phyloP scores from a whole-genome alignment of 441 rosid species.

The Biscutella laevigata region DNA sequence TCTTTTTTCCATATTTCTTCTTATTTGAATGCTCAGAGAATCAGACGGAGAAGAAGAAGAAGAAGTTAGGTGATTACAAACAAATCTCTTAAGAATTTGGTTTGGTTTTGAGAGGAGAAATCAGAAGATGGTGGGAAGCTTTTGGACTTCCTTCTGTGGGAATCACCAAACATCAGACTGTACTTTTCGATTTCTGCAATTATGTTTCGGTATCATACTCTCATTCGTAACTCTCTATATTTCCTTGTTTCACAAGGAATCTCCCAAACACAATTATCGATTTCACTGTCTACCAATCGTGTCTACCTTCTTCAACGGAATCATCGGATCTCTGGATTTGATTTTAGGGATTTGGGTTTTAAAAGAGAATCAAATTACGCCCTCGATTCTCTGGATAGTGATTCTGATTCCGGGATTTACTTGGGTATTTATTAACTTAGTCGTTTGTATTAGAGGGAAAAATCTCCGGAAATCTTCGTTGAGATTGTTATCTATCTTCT shows the following conservation, averaged over 20 bases:
- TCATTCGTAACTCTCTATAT: constrained; percentile 34
- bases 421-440: constrained; percentile 49
- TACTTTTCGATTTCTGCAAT: constrained; percentile 36
- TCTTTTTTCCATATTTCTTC: neutral
- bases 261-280: constrained; percentile 30
- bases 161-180: constrained; percentile 47
- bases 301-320: constrained; percentile 54
- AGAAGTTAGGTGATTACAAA: neutral
- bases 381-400: constrained; percentile 44
- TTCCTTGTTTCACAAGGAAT: constrained; percentile 38
- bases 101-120: neutral
- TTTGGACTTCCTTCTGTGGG: constrained; percentile 53
- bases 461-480: constrained; percentile 33
- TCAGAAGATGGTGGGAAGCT: constrained; percentile 26
- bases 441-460: constrained; percentile 37
- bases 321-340: constrained; percentile 54
- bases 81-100: neutral
- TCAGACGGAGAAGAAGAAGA: neutral
- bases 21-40: neutral
- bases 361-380: constrained; percentile 44
- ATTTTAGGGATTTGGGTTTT: constrained; percentile 49
- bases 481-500: constrained; percentile 43
- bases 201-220: constrained; percentile 49
- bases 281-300: constrained; percentile 35
- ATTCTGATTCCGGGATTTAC: constrained; percentile 53